These are phyloP conservation scores for Lasiodiplodia gonubiensis DNA, from an alignment of 2,329 filamentous ascomycete species.

Conservation along the genomic window DNA sequence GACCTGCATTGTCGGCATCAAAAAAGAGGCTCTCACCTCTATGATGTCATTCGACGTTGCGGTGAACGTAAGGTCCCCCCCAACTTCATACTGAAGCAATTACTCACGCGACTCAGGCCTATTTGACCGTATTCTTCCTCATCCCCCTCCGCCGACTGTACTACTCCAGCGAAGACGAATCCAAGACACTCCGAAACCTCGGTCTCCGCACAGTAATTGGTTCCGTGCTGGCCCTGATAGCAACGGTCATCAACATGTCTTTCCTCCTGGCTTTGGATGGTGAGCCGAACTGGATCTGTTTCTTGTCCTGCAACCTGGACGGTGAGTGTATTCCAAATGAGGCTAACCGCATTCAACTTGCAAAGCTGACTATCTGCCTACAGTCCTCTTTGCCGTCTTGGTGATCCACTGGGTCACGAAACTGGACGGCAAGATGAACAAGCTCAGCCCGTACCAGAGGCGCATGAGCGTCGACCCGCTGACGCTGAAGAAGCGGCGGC, in stretches of 20 bases:
- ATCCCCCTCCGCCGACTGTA: constrained; percentile 56
- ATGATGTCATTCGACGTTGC: constrained; percentile 66
- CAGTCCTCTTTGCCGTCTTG: constrained; percentile 5
- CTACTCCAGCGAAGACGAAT: not conserved
- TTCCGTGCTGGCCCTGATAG: not conserved
- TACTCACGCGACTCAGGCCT: constrained; percentile 44
- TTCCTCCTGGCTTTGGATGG: constrained; percentile 1
- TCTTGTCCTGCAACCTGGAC: constrained; percentile 9
- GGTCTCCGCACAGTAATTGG: not conserved
- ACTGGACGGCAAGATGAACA: not conserved
- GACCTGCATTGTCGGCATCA: constrained; percentile 66
- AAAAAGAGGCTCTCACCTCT: constrained; percentile 63
- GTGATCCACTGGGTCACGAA: constrained; percentile 12
- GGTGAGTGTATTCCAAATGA: not conserved
- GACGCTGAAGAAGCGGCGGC: not conserved
- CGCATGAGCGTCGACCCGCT: not conserved
- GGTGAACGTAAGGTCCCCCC: constrained; percentile 53
- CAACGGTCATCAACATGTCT: not conserved
- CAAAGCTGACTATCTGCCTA: not conserved
- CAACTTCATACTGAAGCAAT: not conserved
- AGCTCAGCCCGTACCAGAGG: not conserved
- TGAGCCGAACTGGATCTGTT: constrained; percentile 15
- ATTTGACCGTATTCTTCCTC: constrained; percentile 66
- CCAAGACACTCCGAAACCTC: not conserved
- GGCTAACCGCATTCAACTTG: not conserved